A percentile compares a stretch with the other conserved stretches of the same genome.
These are phyloP conservation scores for Talaromyces sp. DNA, from an alignment of 2,329 filamentous ascomycete species.

Conservation along the genomic window DNA sequence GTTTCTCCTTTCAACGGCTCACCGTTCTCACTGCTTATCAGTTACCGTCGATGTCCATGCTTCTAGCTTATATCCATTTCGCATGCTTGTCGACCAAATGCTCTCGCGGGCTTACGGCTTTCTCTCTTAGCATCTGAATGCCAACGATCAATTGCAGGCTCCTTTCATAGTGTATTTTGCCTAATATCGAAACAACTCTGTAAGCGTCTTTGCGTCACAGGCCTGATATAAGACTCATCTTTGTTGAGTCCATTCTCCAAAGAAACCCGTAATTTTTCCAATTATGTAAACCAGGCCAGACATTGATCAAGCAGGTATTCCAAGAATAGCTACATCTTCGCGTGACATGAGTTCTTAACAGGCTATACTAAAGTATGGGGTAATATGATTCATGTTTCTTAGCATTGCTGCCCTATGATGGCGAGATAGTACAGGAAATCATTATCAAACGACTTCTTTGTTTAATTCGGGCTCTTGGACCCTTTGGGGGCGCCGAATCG, in stretches of 20 bases:
- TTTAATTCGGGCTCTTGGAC: neutral
- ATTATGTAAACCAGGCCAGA: neutral
- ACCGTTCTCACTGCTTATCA: too few relatives aligned
- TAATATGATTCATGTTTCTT: neutral
- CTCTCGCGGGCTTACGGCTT: too few relatives aligned
- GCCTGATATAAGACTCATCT: neutral
- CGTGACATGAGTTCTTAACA: neutral
- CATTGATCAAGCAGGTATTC: neutral
- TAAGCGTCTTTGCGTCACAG: neutral
- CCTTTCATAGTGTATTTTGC: too few relatives aligned
- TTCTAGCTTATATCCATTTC: too few relatives aligned
- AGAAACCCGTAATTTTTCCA: neutral
- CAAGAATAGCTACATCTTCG: too few relatives aligned
- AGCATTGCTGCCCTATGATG: neutral
- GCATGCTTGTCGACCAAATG: too few relatives aligned
- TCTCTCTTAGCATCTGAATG: too few relatives aligned
- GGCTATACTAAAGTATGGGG: neutral
- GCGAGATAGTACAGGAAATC: neutral
- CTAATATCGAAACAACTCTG: neutral
- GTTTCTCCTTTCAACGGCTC: too few relatives aligned
- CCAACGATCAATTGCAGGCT: too few relatives aligned
- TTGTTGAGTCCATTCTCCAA: neutral
- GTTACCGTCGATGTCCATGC: too few relatives aligned
- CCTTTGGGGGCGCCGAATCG: neutral
- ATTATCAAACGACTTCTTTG: neutral